A percentile compares a stretch with the other conserved stretches of the same genome.
Conservation (phyloP, 805 yeast genomes). For the Brettanomyces nanus region DNA sequence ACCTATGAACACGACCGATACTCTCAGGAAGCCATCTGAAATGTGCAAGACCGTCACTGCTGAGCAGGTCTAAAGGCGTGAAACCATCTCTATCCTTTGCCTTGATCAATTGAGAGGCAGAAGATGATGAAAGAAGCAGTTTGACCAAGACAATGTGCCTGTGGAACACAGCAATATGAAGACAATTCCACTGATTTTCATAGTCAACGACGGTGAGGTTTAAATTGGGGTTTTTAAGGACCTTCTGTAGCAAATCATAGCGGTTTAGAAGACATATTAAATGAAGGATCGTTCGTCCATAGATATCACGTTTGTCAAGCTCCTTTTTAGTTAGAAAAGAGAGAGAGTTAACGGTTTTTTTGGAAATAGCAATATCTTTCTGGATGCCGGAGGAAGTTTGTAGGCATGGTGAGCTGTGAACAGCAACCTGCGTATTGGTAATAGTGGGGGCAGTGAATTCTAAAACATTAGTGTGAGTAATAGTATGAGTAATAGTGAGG, state of each 20-base stretch:
- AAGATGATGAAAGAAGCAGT: slow-evolving; percentile 24
- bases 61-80: slow-evolving; percentile 65
- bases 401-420: no score
- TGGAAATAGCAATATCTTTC: slow-evolving; percentile 2
- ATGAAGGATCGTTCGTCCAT: slow-evolving; percentile 61
- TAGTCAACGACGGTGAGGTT: slow-evolving; percentile 45
- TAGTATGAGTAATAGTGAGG: no score
- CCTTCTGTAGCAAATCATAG: slow-evolving; percentile 33
- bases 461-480: no score
- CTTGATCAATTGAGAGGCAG: slow-evolving; percentile 30
- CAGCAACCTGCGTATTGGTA: neutral
- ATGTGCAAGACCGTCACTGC: slow-evolving; percentile 32
- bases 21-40: slow-evolving; percentile 25
- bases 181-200: slow-evolving; percentile 77
- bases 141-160: slow-evolving; percentile 51
- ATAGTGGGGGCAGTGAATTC: slow-evolving; percentile 12
- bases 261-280: slow-evolving; percentile 43
- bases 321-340: slow-evolving; percentile 28
- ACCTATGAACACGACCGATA: slow-evolving; percentile 11
- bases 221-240: slow-evolving; percentile 41
- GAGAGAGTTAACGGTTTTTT: slow-evolving; percentile 13
- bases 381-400: neutral
- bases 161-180: slow-evolving; percentile 60
- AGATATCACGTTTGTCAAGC: slow-evolving; percentile 48
- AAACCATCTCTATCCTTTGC: slow-evolving; percentile 62